These are phyloP conservation scores for Ophiostoma ulmi DNA, from an alignment of 2,329 filamentous ascomycete species.

Conservation along the genomic window DNA sequence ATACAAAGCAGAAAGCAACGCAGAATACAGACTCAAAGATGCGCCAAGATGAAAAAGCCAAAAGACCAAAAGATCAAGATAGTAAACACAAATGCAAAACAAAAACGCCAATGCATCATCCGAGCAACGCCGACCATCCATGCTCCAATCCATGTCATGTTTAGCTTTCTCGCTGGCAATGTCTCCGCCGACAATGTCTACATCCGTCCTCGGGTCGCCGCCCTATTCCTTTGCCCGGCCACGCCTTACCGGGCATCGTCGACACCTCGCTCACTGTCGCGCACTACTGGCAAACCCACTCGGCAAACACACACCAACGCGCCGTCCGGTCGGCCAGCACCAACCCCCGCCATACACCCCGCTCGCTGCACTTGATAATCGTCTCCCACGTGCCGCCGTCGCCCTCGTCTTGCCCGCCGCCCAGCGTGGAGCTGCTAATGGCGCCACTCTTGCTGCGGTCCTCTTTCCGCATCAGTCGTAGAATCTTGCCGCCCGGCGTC, in stretches of 20 bases:
- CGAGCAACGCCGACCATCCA: background rate
- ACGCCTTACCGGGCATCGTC: too few relatives aligned
- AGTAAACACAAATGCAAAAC: background rate
- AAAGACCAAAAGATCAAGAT: background rate
- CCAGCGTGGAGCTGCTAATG: constrained; percentile 41
- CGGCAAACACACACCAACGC: constrained; percentile 86
- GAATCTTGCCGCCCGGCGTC: constrained; percentile 88
- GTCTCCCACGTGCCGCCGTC: constrained; percentile 81
- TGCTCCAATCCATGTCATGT: too few relatives aligned
- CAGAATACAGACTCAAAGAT: background rate
- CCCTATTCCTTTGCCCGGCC: background rate
- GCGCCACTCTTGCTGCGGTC: constrained; percentile 49
- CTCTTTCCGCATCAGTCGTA: constrained; percentile 77
- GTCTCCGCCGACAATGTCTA: too few relatives aligned
- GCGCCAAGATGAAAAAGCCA: background rate
- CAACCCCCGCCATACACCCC: constrained; percentile 72
- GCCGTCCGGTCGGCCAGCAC: constrained; percentile 79
- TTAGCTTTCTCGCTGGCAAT: background rate
- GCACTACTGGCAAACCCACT: constrained; percentile 60
- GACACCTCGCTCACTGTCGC: too few relatives aligned
- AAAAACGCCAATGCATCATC: background rate
- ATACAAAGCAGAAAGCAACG: background rate
- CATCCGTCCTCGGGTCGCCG: background rate
- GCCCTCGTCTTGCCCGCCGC: constrained; percentile 52
- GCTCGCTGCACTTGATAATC: constrained; percentile 83